A percentile compares a stretch with the other conserved stretches of the same genome.
phyloP scores from a whole-genome alignment of 306 rosid genomes.

The Trifolium dubium region DNA sequence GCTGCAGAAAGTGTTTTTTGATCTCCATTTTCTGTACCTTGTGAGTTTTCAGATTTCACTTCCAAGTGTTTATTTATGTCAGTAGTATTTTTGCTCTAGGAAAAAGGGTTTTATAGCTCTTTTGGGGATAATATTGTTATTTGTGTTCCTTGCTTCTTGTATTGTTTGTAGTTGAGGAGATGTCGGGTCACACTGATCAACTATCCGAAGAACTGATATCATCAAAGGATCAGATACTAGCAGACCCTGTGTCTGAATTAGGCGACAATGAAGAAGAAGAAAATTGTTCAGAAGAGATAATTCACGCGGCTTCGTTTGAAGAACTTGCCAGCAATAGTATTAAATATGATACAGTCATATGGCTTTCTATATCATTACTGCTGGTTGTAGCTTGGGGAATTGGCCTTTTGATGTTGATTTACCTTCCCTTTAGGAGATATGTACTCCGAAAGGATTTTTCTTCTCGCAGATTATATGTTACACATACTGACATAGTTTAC shows the following conservation, averaged over 20 bases:
- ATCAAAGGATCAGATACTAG: constrained; percentile 55
- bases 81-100: constrained; percentile 6
- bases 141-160: constrained; percentile 36
- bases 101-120: constrained; percentile 3
- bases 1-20: too few relatives aligned
- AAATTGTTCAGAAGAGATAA: constrained; percentile 57
- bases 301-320: constrained; percentile 77
- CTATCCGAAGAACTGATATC: constrained; percentile 65
- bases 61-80: constrained; percentile 1
- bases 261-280: constrained; percentile 58
- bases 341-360: constrained; percentile 78
- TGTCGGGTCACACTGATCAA: constrained; percentile 69
- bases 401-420: constrained; percentile 85
- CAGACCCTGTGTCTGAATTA: constrained; percentile 56
- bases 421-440: constrained; percentile 74
- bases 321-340: constrained; percentile 68
- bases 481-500: constrained; percentile 76
- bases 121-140: constrained; percentile 31
- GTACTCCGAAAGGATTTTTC: constrained; percentile 76
- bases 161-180: constrained; percentile 55
- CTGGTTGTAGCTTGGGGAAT: constrained; percentile 93
- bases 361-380: constrained; percentile 82
- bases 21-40: neutral
- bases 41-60: constrained; percentile 22
- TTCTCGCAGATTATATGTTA: constrained; percentile 79